These are phyloP conservation scores for Populus alba DNA, from an alignment of 345 rosid species.

Conservation along the genomic window DNA sequence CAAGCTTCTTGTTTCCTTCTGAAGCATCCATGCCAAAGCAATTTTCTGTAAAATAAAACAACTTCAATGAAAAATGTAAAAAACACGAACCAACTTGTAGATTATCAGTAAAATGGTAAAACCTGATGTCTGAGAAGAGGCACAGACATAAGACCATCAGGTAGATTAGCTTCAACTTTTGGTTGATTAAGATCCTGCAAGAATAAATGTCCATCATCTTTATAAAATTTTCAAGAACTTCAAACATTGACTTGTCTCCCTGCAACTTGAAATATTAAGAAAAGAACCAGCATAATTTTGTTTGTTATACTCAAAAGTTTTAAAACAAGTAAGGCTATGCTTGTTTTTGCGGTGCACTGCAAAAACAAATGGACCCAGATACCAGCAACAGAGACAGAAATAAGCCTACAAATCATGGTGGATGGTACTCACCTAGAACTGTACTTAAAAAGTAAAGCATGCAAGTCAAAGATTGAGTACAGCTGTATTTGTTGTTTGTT, in stretches of 20 bases:
- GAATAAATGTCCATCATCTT: slow-evolving; percentile 6
- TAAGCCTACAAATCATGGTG: not conserved
- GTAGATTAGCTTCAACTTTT: slow-evolving; percentile 60
- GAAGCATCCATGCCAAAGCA: slow-evolving; percentile 97
- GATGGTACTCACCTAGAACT: not conserved
- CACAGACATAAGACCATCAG: slow-evolving; percentile 81
- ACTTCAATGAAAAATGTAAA: slow-evolving; percentile 11
- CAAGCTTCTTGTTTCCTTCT: slow-evolving; percentile 77
- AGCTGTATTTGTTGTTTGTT: not conserved
- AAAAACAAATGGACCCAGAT: too few species aligned
- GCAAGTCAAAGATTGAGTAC: not conserved
- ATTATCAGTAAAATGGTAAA: slow-evolving; percentile 17
- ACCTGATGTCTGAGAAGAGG: slow-evolving; percentile 95
- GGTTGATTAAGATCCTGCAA: slow-evolving; percentile 87
- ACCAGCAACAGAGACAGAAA: not conserved
- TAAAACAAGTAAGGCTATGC: too few species aligned
- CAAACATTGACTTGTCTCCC: not conserved
- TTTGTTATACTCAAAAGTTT: not conserved
- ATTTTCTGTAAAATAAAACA: slow-evolving; percentile 60
- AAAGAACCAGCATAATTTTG: not conserved
- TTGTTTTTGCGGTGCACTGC: too few species aligned
- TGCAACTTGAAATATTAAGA: slow-evolving; percentile 1
- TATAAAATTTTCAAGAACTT: slow-evolving; percentile 13
- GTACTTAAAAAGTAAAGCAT: not conserved
- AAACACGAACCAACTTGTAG: not conserved